Evolutionary conservation across 306 rosid genomes (phyloP).

Genomic region (Quercus rubra): DNA sequence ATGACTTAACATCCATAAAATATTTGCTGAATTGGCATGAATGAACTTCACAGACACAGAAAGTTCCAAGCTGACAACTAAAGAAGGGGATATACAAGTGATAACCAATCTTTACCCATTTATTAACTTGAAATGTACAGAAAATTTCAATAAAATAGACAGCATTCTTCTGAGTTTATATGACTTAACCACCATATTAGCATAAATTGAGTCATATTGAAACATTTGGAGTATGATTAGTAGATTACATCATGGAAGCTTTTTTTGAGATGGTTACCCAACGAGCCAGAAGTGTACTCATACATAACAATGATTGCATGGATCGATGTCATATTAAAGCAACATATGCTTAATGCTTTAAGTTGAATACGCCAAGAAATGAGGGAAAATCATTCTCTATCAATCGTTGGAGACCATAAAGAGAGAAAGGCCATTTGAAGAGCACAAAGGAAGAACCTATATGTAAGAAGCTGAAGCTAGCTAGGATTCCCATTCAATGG

Average conservation of each 20-base stretch:
- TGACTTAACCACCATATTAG: neutral
- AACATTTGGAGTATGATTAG: neutral
- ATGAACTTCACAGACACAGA: neutral
- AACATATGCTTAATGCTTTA: neutral
- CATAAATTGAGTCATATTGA: neutral
- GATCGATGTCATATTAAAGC: neutral
- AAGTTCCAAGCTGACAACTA: neutral
- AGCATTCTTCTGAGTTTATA: neutral
- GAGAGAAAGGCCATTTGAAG: neutral
- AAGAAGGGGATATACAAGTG: neutral
- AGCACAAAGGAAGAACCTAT: neutral
- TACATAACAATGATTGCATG: neutral
- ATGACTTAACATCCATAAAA: neutral
- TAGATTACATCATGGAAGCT: neutral
- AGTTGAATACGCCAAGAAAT: neutral
- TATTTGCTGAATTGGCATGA: neutral
- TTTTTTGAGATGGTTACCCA: neutral
- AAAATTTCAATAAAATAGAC: neutral
- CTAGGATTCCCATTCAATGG: conserved; percentile 14
- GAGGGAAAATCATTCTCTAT: no score
- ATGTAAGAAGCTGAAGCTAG: conserved; percentile 9
- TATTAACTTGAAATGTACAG: neutral
- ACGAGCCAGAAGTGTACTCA: neutral
- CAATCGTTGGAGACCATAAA: neutral
- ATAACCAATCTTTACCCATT: neutral